phyloP scores from a whole-genome alignment of 352 stramenopile genomes.

The Phytophthora fragariaefolia region DNA sequence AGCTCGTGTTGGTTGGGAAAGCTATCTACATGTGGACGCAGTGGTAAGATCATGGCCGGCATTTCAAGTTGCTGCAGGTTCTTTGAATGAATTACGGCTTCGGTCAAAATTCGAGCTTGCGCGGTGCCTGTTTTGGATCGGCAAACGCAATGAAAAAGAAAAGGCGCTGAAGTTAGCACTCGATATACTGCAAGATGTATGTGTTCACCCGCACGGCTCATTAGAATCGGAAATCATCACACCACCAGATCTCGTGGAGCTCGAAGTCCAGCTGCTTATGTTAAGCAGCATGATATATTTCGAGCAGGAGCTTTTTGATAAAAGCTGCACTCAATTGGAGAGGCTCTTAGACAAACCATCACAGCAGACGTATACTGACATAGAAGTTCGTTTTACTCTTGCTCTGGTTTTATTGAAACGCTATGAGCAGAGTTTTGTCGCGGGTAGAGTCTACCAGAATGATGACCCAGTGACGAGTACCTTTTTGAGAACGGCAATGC shows the following conservation, averaged over 20 bases:
- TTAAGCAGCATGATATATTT: constrained; percentile 51
- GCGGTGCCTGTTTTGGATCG: constrained; percentile 49
- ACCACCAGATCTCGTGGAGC: not conserved
- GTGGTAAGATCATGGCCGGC: constrained; percentile 18
- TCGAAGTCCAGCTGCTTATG: constrained; percentile 47
- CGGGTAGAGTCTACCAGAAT: not conserved
- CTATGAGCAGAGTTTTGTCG: constrained; percentile 10
- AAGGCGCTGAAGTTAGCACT: constrained; percentile 25
- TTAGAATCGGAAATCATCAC: not conserved
- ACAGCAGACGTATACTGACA: constrained; percentile 27
- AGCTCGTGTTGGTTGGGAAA: constrained; percentile 51
- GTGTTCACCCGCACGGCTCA: not conserved
- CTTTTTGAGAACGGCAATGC: constrained; percentile 23
- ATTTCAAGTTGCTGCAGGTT: constrained; percentile 17
- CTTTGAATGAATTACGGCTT: constrained; percentile 30
- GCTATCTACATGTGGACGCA: constrained; percentile 35
- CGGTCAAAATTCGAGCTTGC: constrained; percentile 44
- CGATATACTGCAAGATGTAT: constrained; percentile 24
- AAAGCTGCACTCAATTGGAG: constrained; percentile 29
- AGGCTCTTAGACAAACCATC: constrained; percentile 26
- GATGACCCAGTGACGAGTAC: constrained; percentile 15
- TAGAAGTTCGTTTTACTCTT: constrained; percentile 50
- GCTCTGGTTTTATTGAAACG: constrained; percentile 35
- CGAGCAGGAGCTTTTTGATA: constrained; percentile 23
- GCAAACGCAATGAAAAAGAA: constrained; percentile 31